Conservation (phyloP, 768 basidiomycete genomes). For the Termitomyces sp. region DNA sequence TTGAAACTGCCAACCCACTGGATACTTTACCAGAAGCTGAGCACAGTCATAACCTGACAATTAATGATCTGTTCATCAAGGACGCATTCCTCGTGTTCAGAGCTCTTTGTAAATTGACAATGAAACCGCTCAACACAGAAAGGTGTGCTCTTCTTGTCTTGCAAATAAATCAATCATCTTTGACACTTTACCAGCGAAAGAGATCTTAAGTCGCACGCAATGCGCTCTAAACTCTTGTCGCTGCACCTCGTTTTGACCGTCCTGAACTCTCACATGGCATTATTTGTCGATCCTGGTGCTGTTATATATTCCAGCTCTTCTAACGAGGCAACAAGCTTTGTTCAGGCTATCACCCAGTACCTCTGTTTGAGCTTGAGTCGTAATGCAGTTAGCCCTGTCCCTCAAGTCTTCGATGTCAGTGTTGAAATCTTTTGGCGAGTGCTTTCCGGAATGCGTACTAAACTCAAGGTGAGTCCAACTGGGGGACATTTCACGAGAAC, state of each 20-base stretch:
- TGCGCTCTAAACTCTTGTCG: slow-evolving; percentile 94
- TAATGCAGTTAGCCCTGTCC: slow-evolving; percentile 92
- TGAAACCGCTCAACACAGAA: slow-evolving; percentile 94
- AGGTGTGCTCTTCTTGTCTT: slow-evolving; percentile 47
- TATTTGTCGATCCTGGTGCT: slow-evolving; percentile 86
- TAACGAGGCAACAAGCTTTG: slow-evolving; percentile 82
- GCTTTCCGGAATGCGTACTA: slow-evolving; percentile 88
- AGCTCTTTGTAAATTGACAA: slow-evolving; percentile 94
- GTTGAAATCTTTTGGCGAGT: slow-evolving; percentile 99
- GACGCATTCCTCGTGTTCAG: slow-evolving; percentile 98
- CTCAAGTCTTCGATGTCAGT: slow-evolving; percentile 95
- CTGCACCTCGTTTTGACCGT: slow-evolving; percentile 92
- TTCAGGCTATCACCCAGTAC: slow-evolving; percentile 95
- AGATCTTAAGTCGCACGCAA: slow-evolving; percentile 93
- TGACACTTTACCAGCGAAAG: slow-evolving; percentile 57
- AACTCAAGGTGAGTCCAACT: slow-evolving; percentile 75
- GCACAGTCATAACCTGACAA: slow-evolving; percentile 46
- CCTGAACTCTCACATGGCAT: slow-evolving; percentile 82
- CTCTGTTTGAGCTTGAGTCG: slow-evolving; percentile 88
- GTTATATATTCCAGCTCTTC: slow-evolving; percentile 90
- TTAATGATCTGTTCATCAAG: slow-evolving; percentile 91
- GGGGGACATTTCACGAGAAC: neutral
- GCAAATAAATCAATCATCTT: neutral
- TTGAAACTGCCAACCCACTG: slow-evolving; percentile 29
- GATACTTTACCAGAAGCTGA: slow-evolving; percentile 29